Conservation (phyloP, 1,139 yeast species). For the Eremothecium cymbalariae region DNA sequence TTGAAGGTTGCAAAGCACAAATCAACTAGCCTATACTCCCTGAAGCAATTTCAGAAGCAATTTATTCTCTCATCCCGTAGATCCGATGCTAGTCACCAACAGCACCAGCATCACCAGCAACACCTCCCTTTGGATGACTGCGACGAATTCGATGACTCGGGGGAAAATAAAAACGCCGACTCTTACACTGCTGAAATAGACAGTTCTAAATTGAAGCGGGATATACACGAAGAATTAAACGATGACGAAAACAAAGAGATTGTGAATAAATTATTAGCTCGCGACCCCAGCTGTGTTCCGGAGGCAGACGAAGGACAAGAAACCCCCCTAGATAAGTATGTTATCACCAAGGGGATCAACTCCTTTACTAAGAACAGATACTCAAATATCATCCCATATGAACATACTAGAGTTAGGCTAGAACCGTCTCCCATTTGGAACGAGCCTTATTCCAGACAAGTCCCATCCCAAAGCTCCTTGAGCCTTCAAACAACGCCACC, state of each 20-base stretch:
- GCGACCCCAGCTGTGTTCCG: background rate
- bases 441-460: background rate
- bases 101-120: too few species aligned
- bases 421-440: conserved; percentile 31
- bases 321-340: conserved; percentile 36
- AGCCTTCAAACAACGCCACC: background rate
- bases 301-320: conserved; percentile 16
- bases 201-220: conserved; percentile 11
- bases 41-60: conserved; percentile 14
- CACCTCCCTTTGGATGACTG: too few species aligned
- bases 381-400: conserved; percentile 75
- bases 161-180: too few species aligned
- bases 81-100: too few species aligned
- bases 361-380: conserved; percentile 68
- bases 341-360: conserved; percentile 59
- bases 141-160: conserved; percentile 5
- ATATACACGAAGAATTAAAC: conserved; percentile 11
- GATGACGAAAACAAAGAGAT: conserved; percentile 11
- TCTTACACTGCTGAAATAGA: too few species aligned
- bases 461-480: too few species aligned
- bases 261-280: background rate
- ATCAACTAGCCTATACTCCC: conserved; percentile 18
- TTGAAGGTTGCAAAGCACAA: conserved; percentile 1
- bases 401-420: conserved; percentile 65
- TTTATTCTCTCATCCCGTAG: too few species aligned